Evolutionary conservation across 305 asterid genomes (phyloP).

Genomic region (Solanum hybrid): DNA sequence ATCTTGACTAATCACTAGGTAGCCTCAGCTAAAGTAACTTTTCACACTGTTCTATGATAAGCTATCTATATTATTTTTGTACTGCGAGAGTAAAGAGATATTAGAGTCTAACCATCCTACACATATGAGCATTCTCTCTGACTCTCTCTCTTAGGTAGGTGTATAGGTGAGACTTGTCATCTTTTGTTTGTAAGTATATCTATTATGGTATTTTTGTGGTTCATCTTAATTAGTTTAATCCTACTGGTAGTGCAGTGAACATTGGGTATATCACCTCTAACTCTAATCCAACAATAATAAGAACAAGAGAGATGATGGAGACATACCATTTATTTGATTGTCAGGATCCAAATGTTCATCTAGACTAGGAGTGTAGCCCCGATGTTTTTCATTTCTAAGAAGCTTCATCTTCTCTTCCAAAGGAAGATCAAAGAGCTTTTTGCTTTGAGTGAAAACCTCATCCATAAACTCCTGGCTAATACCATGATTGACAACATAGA

Average conservation of each 20-base stretch:
- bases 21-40: neutral
- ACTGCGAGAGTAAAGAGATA: neutral
- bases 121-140: neutral
- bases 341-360: slow-evolving; percentile 68
- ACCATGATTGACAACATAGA: slow-evolving; percentile 80
- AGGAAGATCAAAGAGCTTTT: slow-evolving; percentile 53
- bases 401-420: slow-evolving; percentile 75
- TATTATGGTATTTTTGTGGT: neutral
- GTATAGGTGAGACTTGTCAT: neutral
- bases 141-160: neutral
- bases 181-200: neutral
- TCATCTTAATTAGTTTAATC: neutral
- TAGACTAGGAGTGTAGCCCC: slow-evolving; percentile 84
- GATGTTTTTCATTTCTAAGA: slow-evolving; percentile 53
- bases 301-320: neutral
- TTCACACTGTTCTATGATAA: neutral
- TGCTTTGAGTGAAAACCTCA: slow-evolving; percentile 73
- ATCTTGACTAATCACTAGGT: neutral
- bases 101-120: neutral
- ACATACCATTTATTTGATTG: slow-evolving; percentile 62
- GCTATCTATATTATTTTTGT: neutral
- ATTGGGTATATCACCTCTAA: neutral
- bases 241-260: neutral
- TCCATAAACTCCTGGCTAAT: slow-evolving; percentile 62
- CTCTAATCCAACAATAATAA: neutral